phyloP scores from a whole-genome alignment of 306 rosid species.

The Mimosa pudica region DNA sequence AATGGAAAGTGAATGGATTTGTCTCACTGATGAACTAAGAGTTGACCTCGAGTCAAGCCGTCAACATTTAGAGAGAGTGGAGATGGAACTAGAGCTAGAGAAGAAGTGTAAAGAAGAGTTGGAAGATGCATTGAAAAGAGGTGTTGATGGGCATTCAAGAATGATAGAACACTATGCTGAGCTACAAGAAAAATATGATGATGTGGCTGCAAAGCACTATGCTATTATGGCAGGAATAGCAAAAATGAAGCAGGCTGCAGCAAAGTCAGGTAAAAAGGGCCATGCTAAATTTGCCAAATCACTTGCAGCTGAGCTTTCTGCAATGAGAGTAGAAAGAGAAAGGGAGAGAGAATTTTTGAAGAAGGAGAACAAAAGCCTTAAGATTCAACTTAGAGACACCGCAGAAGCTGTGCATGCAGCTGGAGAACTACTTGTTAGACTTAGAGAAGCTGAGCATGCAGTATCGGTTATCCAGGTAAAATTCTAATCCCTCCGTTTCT shows the following conservation, averaged over 20 bases:
- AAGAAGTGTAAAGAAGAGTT: slow-evolving; percentile 80
- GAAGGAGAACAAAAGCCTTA: slow-evolving; percentile 85
- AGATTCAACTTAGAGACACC: slow-evolving; percentile 87
- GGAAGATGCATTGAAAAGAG: slow-evolving; percentile 80
- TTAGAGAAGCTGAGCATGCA: slow-evolving; percentile 88
- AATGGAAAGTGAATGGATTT: slow-evolving; percentile 99
- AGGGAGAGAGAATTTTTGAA: slow-evolving; percentile 81
- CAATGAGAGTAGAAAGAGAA: slow-evolving; percentile 84
- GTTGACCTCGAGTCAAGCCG: slow-evolving; percentile 78
- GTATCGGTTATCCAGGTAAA: slow-evolving; percentile 81
- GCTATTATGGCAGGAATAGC: slow-evolving; percentile 93
- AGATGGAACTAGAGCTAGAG: slow-evolving; percentile 68
- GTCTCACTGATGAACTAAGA: slow-evolving; percentile 87
- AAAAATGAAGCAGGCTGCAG: slow-evolving; percentile 87
- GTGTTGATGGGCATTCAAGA: slow-evolving; percentile 89
- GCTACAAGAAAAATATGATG: slow-evolving; percentile 86
- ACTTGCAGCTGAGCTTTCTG: slow-evolving; percentile 89
- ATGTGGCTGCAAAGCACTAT: slow-evolving; percentile 69
- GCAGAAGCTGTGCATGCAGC: slow-evolving; percentile 99
- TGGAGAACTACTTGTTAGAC: slow-evolving; percentile 93
- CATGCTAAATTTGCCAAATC: slow-evolving; percentile 85
- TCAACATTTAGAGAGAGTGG: slow-evolving; percentile 65
- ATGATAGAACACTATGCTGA: slow-evolving; percentile 92
- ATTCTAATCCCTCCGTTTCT: neutral
- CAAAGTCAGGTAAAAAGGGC: slow-evolving; percentile 79